These are phyloP conservation scores for Arctium minus DNA, from an alignment of 129 eudicot genomes.

Conservation along the genomic window DNA sequence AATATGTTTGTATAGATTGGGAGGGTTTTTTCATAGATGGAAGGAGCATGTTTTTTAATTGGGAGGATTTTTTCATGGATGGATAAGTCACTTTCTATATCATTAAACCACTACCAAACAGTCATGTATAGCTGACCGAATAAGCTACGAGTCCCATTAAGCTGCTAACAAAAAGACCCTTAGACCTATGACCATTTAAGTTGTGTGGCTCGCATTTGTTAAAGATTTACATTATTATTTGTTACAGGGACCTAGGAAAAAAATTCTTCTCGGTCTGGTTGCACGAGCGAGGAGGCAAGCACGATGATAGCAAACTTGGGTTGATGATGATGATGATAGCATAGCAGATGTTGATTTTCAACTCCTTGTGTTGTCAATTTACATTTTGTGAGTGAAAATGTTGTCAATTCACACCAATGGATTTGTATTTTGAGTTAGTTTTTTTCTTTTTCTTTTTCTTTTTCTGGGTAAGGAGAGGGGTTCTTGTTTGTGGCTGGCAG, in stretches of 20 bases:
- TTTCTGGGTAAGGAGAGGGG: neutral
- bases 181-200: neutral
- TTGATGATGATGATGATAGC: neutral
- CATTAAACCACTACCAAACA: no score
- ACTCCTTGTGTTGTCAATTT: constrained; percentile 1
- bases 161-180: no score
- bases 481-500: neutral
- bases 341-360: neutral
- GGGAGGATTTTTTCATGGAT: no score
- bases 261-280: constrained; percentile 68
- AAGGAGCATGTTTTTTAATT: no score
- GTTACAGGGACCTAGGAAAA: constrained; percentile 92
- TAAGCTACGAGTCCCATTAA: no score
- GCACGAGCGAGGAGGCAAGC: constrained; percentile 57
- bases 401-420: constrained; percentile 4
- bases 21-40: no score
- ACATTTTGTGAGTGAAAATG: constrained; percentile 17
- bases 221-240: neutral
- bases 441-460: neutral
- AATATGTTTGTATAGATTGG: no score
- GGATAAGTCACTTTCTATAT: no score
- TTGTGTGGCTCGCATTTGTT: neutral
- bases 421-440: constrained; percentile 1
- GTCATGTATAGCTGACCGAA: no score
- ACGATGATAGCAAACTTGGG: constrained; percentile 27